Base-by-base conservation (phyloP, 2,329 filamentous ascomycete species). In the Venturia effusa region DNA sequence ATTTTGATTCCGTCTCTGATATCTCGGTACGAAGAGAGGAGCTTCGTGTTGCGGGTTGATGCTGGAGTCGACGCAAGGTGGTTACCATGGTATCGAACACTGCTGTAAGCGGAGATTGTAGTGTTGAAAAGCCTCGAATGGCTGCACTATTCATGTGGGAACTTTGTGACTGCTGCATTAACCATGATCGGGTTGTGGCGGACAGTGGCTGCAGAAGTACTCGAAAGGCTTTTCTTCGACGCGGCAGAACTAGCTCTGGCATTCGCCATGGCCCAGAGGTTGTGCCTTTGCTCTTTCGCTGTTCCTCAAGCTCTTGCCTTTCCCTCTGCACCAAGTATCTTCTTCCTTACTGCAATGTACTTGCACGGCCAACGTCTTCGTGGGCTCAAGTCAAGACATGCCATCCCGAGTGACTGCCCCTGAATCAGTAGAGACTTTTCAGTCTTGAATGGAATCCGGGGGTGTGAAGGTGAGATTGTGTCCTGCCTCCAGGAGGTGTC, bases 381-480 rank as follows among this genome's bases (percentile, higher is more conserved):
- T n/a, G n/a, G n/a, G n/a, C n/a, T n/a, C n/a, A n/a, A n/a, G n/a
- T n/a, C n/a, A n/a, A n/a, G n/a, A n/a, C n/a, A n/a, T n/a, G n/a
- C n/a, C n/a, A n/a, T n/a, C n/a, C n/a, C n/a, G n/a, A n/a, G n/a
- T n/a, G n/a, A n/a, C n/a, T n/a, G n/a, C n/a, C n/a, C n/a, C n/a
- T n/a, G n/a, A n/a, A n/a, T n/a, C n/a, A n/a, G n/a, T n/a, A n/a
- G n/a, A n/a, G n/a, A n/a, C n/a, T n/a, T n/a, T n/a, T n/a, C n/a
- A 64, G 11, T 48, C 61, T 22, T 66, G 64, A 30, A 67, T 62
- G 11, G 67, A 67, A n/a, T 67, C 57, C 11, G 63, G 43, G 32
- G 70, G 65, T 13, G 64, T 67, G 60, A 66, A 64, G 5, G 60
- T 67, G 64, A 65, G 69, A 24, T 61, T 64, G 59, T 69, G n/a